These are phyloP conservation scores for Asterionellopsis glacialis DNA, from an alignment of 108 stramenopile genomes.

Conservation along the genomic window DNA sequence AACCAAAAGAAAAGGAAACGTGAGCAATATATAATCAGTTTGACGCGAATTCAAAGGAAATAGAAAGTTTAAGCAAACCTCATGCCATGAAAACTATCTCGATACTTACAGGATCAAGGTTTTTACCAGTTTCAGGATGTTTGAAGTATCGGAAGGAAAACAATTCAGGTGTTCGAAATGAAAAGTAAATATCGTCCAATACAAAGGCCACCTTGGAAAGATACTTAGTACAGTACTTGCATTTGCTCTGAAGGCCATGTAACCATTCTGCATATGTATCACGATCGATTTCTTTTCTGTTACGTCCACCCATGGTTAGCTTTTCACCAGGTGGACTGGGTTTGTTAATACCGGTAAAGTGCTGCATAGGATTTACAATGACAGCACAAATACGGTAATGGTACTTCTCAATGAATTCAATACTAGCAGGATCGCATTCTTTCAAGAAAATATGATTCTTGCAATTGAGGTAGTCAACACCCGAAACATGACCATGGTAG, in stretches of 20 bases:
- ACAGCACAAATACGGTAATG: slow-evolving; percentile 53
- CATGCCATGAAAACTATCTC: too few relatives aligned
- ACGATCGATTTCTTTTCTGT: slow-evolving; percentile 10
- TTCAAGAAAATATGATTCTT: slow-evolving; percentile 38
- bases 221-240: slow-evolving; percentile 53
- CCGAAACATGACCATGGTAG: slow-evolving; percentile 53
- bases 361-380: slow-evolving; percentile 56
- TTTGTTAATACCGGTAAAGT: slow-evolving; percentile 50
- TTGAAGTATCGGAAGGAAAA: slow-evolving; percentile 36
- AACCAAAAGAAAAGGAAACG: too few relatives aligned
- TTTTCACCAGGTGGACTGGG: slow-evolving; percentile 56
- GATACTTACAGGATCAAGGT: slow-evolving; percentile 37
- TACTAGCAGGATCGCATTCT: slow-evolving; percentile 23
- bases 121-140: slow-evolving; percentile 32
- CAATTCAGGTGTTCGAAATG: slow-evolving; percentile 46
- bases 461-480: slow-evolving; percentile 33
- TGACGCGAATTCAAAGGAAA: too few relatives aligned
- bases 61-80: too few relatives aligned
- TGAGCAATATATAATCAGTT: too few relatives aligned
- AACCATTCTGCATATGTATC: slow-evolving; percentile 46
- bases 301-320: slow-evolving; percentile 19
- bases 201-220: slow-evolving; percentile 46
- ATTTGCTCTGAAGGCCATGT: slow-evolving; percentile 36
- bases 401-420: slow-evolving; percentile 49
- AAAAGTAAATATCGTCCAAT: slow-evolving; percentile 54